Conservation (phyloP, 306 rosid species). For the Trifolium pratense region DNA sequence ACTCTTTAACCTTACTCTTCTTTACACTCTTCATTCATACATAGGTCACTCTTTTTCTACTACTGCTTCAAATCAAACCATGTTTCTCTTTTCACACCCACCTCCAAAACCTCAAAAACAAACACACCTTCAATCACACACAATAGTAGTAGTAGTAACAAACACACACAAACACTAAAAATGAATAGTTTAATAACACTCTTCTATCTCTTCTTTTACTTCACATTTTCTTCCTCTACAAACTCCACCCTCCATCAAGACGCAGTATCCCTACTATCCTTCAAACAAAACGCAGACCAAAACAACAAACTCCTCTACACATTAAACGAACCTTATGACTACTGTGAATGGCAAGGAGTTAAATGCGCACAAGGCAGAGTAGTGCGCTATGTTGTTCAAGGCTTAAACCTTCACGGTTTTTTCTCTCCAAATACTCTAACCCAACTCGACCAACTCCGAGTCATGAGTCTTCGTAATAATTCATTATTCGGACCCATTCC, state of each 20-base stretch:
- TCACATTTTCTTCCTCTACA: conserved; percentile 23
- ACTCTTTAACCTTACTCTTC: neutral
- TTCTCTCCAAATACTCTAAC: conserved; percentile 60
- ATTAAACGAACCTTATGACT: conserved; percentile 71
- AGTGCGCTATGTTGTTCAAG: conserved; percentile 56
- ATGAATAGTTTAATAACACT: conserved; percentile 29
- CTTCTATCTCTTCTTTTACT: neutral
- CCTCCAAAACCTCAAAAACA: neutral
- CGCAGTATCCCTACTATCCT: conserved; percentile 68
- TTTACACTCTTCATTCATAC: neutral
- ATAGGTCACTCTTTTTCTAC: neutral
- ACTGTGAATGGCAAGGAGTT: conserved; percentile 90
- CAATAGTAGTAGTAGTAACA: neutral
- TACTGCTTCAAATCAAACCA: neutral
- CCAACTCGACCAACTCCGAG: conserved; percentile 82
- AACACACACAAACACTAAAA: conserved; percentile 3
- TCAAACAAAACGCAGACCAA: conserved; percentile 79
- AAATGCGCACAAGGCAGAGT: conserved; percentile 82
- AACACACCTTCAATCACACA: neutral
- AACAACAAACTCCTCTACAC: conserved; percentile 69
- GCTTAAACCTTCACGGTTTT: conserved; percentile 59
- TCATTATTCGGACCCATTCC: conserved; percentile 84
- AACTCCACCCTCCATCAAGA: conserved; percentile 52
- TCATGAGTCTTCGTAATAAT: conserved; percentile 74
- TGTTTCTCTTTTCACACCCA: neutral